Evolutionary conservation across 2,329 filamentous ascomycete species (phyloP).

Genomic region (Colletotrichum sp.): DNA sequence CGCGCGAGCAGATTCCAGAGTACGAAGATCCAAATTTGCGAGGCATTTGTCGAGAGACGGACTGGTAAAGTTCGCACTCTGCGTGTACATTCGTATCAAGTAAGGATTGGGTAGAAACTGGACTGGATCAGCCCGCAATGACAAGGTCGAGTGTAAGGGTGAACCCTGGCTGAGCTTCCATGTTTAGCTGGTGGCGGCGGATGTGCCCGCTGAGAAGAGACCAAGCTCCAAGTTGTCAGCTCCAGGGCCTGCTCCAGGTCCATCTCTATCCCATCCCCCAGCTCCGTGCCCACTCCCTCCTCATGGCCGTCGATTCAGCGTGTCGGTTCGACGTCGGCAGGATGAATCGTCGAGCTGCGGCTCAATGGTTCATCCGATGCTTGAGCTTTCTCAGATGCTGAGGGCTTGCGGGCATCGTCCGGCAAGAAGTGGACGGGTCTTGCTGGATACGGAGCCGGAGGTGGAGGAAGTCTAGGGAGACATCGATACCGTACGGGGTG

Average conservation of each 20-base stretch:
- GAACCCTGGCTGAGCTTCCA: not conserved
- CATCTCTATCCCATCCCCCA: not conserved
- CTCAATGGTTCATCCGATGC: not conserved
- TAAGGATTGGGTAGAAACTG: not conserved
- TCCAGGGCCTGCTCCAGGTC: not conserved
- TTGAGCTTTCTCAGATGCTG: not conserved
- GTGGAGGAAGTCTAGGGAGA: not conserved
- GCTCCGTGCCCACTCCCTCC: not conserved
- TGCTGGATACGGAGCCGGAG: not conserved
- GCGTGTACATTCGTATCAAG: not conserved
- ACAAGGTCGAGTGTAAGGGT: not conserved
- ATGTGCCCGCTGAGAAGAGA: not conserved
- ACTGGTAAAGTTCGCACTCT: not conserved
- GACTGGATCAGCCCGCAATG: not conserved
- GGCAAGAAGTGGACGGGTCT: not conserved
- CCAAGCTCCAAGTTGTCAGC: not conserved
- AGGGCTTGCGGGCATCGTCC: not conserved
- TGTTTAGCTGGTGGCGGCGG: not conserved
- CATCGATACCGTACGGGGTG: not conserved
- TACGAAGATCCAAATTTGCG: not conserved
- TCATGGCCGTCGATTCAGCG: not conserved
- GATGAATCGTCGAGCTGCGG: not conserved
- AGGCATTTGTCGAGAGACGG: not conserved
- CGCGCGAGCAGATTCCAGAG: slow-evolving; percentile 1
- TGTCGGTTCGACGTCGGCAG: not conserved